Evolutionary conservation across 2,329 filamentous ascomycete genomes (phyloP), one percentile per base, ranked within the genome.

Genomic region (Clarireedia paspali): DNA sequence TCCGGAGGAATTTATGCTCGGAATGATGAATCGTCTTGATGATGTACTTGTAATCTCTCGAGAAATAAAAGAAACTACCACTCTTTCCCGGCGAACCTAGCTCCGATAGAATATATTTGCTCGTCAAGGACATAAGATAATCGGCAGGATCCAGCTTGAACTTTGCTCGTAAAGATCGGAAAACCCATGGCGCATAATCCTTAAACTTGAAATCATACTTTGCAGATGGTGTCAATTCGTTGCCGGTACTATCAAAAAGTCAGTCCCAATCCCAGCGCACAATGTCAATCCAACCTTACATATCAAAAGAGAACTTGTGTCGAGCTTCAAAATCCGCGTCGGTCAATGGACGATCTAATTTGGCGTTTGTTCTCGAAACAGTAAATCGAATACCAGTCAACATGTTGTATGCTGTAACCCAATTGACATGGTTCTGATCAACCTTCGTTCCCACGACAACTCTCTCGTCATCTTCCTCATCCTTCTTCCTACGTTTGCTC

Each of bases 181-280:
- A 99, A 57, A 99, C 94, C 91, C 92, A 97, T 56, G 94, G 94
- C n/a, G 92, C 92, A 72, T 99, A 99, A 74, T 99, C 94, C 76
- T 99, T 99, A 80, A 99, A 99, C 73, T 99, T 99, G 84, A 99
- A 99, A 75, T 99, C 94, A 76, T 99, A 99, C 74, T 99, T 97
- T 64, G 94, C 91, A 60, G 92, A 96, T 23, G 94, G 94, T 5
- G 95, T 95, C 70, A 99, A 78, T 76, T 99, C 94, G 71, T 96
- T 96, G 62, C 94, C 94, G 62, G 91, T 95, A 69, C 88, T 91
- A 67, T 56, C 51, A 17, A n/a, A 30, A 38, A 34, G 66, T 75
- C 64, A 79, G 75, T 30, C 60, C 60, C 49, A 55, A 12, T 39
- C 5, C 17, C 24, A 44, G 17, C 14, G 15, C 50, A 44, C 40